These are phyloP conservation scores for Triticum monococcum DNA, from an alignment of 176 grass and related monocot species.

Conservation along the genomic window DNA sequence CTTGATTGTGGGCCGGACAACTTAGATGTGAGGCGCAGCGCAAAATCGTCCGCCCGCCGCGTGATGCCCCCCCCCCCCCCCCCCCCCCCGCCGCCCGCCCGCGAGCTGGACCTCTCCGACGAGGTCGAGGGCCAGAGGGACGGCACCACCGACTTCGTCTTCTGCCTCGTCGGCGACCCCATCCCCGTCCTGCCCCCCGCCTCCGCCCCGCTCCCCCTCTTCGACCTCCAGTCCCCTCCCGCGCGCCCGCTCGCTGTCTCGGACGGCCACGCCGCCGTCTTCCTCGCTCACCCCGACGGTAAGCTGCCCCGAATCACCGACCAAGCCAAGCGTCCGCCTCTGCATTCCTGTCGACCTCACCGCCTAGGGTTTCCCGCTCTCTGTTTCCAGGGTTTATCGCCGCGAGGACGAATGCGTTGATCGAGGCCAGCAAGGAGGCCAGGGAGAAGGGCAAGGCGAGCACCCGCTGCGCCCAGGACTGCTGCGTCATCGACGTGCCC, in stretches of 20 bases:
- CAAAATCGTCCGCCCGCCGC: not conserved
- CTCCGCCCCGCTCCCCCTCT: conserved; percentile 38
- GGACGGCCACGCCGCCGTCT: conserved; percentile 56
- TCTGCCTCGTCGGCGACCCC: conserved; percentile 77
- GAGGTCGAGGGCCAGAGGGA: conserved; percentile 68
- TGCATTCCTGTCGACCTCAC: not conserved
- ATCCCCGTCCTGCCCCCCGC: conserved; percentile 54
- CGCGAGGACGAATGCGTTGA: conserved; percentile 70
- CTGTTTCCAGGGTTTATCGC: conserved; percentile 69
- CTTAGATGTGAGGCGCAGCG: too few species aligned
- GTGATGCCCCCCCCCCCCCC: not conserved
- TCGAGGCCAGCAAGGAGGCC: conserved; percentile 57
- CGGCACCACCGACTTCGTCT: conserved; percentile 69
- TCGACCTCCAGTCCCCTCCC: conserved; percentile 71
- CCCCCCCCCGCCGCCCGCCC: too few species aligned
- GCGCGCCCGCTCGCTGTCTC: conserved; percentile 67
- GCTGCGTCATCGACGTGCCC: conserved; percentile 58
- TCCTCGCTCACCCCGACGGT: conserved; percentile 72
- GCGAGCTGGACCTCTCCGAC: conserved; percentile 51
- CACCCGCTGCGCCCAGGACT: conserved; percentile 60
- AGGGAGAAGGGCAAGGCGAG: conserved; percentile 66
- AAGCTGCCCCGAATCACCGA: not conserved
- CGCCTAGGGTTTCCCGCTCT: conserved; percentile 18
- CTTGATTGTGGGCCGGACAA: too few species aligned
- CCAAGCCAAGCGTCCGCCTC: not conserved